phyloP scores from a whole-genome alignment of 805 yeast species.

The Teunomyces lycoperdinae region DNA sequence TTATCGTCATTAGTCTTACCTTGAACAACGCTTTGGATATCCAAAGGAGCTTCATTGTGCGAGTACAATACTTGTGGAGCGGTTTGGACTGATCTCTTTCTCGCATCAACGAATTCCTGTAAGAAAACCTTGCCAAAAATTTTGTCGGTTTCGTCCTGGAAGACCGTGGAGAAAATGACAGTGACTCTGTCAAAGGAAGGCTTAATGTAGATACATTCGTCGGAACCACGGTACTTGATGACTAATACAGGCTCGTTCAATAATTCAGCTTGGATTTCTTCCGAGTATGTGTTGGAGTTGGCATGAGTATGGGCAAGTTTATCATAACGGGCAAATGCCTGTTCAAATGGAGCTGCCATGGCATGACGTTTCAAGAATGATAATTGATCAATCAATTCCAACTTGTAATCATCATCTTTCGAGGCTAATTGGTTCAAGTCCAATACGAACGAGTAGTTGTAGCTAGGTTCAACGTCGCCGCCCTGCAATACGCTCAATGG shows the following conservation, averaged over 20 bases:
- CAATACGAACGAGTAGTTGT: constrained; percentile 72
- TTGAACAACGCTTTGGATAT: constrained; percentile 42
- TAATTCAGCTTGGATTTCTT: constrained; percentile 42
- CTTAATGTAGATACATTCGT: constrained; percentile 84
- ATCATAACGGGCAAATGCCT: constrained; percentile 80
- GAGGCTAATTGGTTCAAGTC: constrained; percentile 45
- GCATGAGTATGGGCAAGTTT: constrained; percentile 51
- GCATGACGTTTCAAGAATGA: constrained; percentile 80
- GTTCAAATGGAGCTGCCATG: constrained; percentile 89
- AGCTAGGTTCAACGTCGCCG: constrained; percentile 65
- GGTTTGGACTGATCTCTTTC: constrained; percentile 92
- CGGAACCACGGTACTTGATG: constrained; percentile 79
- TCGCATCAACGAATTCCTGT: constrained; percentile 94
- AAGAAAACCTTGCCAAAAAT: constrained; percentile 84
- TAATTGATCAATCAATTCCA: constrained; percentile 57
- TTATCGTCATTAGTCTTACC: constrained; percentile 45
- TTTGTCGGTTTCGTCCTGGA: constrained; percentile 96
- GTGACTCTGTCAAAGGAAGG: constrained; percentile 97
- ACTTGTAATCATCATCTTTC: constrained; percentile 46
- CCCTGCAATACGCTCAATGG: constrained; percentile 27
- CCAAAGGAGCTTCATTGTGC: constrained; percentile 90
- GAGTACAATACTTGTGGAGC: constrained; percentile 97
- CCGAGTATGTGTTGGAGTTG: constrained; percentile 42
- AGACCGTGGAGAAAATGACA: constrained; percentile 89
- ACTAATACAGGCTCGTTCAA: constrained; percentile 58